phyloP scores from a whole-genome alignment of 2,329 filamentous ascomycete genomes.

The Podosphaera aphanis region DNA sequence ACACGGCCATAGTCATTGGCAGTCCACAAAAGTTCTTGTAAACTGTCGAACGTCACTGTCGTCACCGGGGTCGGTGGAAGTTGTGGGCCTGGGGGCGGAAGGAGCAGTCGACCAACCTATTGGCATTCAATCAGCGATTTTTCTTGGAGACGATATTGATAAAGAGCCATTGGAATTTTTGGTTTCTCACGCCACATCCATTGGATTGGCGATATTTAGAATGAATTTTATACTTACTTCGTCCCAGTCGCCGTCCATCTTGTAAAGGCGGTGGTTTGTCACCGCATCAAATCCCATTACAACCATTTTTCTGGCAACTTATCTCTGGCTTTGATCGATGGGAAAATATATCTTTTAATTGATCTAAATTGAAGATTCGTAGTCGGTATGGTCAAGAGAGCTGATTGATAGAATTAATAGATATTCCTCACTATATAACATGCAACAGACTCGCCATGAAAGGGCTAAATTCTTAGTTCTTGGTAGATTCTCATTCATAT shows the following conservation, averaged over 20 bases:
- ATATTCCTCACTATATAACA: no score
- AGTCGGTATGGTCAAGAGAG: no score
- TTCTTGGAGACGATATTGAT: constrained; percentile 3
- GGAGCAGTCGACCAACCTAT: constrained; percentile 58
- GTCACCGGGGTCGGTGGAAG: constrained; percentile 47
- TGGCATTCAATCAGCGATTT: constrained; percentile 9
- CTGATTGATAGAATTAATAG: no score
- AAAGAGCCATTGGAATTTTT: constrained; percentile 5
- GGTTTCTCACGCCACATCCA: not conserved
- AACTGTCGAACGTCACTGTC: constrained; percentile 69
- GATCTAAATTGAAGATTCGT: no score
- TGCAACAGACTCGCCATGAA: no score
- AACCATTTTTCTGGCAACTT: no score
- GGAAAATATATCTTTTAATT: no score
- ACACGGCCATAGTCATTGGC: constrained; percentile 75
- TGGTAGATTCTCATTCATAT: no score
- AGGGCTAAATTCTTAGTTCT: no score
- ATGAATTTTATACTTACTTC: constrained; percentile 24
- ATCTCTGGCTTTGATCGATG: no score
- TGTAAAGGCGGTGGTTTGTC: no score
- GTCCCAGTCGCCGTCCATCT: constrained; percentile 45
- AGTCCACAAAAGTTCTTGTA: constrained; percentile 76
- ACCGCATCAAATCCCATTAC: no score
- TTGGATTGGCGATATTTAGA: not conserved
- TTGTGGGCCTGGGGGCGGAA: constrained; percentile 54